phyloP scores from a whole-genome alignment of 352 stramenopile genomes.

The Pilasporangium apinafurcum region DNA sequence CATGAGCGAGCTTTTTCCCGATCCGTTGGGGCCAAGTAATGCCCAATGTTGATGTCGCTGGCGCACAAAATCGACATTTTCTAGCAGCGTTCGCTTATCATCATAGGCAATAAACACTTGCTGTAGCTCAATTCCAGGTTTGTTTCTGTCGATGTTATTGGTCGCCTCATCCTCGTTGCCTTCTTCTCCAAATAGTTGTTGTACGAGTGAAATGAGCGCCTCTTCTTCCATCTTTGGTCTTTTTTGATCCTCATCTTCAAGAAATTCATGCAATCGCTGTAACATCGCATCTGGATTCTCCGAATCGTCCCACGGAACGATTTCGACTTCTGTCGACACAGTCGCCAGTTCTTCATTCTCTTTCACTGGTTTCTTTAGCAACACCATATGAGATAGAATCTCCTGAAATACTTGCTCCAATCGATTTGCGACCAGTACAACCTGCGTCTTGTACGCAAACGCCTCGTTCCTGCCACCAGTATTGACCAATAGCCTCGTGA shows the following conservation, averaged over 20 bases:
- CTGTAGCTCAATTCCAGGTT: constrained; percentile 11
- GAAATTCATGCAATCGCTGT: constrained; percentile 22
- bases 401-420: constrained; percentile 86
- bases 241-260: constrained; percentile 25
- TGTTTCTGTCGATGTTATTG: not conserved
- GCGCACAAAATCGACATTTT: constrained; percentile 48
- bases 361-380: constrained; percentile 21
- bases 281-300: constrained; percentile 26
- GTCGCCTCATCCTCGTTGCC: not conserved
- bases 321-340: constrained; percentile 9
- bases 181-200: constrained; percentile 27
- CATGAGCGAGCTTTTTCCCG: constrained; percentile 73
- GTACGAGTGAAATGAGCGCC: constrained; percentile 25
- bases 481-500: constrained; percentile 87
- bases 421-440: constrained; percentile 85
- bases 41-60: constrained; percentile 54
- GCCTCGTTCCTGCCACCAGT: constrained; percentile 74
- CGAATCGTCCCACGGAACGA: constrained; percentile 23
- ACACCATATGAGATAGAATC: constrained; percentile 58
- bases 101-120: constrained; percentile 61
- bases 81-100: constrained; percentile 30
- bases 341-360: not conserved
- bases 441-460: constrained; percentile 83
- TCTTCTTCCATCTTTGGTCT: constrained; percentile 18
- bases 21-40: constrained; percentile 64